These are phyloP conservation scores for Alternaria arbusti DNA, from an alignment of 2,329 filamentous ascomycete species.

Conservation along the genomic window DNA sequence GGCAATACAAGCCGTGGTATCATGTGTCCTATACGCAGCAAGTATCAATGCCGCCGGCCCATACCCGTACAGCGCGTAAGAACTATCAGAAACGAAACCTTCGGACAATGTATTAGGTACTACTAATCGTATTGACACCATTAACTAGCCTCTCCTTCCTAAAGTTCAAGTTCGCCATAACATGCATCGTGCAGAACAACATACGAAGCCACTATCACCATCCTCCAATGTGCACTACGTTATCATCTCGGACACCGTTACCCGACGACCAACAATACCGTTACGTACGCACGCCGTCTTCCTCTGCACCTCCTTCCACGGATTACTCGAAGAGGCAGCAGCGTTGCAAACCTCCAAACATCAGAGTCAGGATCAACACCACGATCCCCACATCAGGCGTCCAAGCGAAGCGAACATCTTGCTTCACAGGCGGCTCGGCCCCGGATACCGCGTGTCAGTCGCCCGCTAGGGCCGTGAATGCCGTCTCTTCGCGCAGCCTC, in stretches of 20 bases:
- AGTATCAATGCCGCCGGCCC: background rate
- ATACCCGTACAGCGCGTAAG: background rate
- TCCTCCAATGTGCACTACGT: background rate
- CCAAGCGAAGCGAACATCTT: conserved; percentile 5
- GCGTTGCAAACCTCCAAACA: background rate
- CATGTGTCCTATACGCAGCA: background rate
- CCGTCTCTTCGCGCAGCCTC: background rate
- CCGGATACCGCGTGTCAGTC: background rate
- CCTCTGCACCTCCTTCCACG: background rate
- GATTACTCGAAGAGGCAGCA: background rate
- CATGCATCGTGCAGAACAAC: background rate
- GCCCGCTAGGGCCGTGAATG: background rate
- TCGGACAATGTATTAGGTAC: background rate
- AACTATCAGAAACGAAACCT: background rate
- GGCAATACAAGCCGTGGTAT: background rate
- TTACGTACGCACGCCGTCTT: background rate
- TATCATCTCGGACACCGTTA: background rate
- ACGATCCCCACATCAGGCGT: background rate
- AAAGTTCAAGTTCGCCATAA: background rate
- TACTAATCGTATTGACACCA: background rate
- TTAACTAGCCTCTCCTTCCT: background rate
- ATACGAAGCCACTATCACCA: background rate
- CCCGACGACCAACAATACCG: background rate
- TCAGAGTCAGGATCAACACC: background rate
- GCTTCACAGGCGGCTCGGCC: background rate